These are phyloP conservation scores for Amanita pallidorosea DNA, from an alignment of 768 basidiomycete species.

Conservation along the genomic window DNA sequence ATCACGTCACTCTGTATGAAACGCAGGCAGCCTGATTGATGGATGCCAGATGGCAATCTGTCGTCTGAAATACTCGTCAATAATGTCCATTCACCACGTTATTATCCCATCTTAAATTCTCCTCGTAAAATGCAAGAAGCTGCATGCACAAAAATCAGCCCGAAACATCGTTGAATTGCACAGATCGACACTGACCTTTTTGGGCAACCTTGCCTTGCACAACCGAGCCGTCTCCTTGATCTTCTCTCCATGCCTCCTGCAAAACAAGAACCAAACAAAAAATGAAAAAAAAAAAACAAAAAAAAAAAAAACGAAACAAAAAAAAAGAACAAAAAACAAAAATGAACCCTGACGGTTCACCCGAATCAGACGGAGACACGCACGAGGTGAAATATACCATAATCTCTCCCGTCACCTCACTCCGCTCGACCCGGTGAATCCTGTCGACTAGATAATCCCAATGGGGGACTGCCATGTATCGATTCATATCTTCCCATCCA, in stretches of 20 bases:
- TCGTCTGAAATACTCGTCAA: too few species aligned
- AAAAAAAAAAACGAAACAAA: neutral
- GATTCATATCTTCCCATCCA: constrained; percentile 1
- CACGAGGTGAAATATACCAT: constrained; percentile 3
- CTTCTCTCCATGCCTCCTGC: constrained; percentile 4
- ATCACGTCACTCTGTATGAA: too few species aligned
- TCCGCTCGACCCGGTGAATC: constrained; percentile 1
- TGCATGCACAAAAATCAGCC: neutral
- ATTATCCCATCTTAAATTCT: neutral
- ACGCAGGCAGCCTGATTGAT: too few species aligned
- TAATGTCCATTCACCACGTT: neutral
- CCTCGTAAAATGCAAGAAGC: constrained; percentile 1
- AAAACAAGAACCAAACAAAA: neutral
- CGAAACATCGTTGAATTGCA: too few species aligned
- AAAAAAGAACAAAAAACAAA: neutral
- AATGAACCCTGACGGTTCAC: too few species aligned
- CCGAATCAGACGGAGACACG: neutral
- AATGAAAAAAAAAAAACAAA: neutral
- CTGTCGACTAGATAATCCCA: constrained; percentile 3
- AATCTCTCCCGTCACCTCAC: neutral
- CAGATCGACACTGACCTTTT: neutral
- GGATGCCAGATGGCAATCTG: too few species aligned
- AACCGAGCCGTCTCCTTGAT: neutral
- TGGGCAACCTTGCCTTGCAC: constrained; percentile 1
- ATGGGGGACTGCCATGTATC: neutral